Conservation (phyloP, 805 yeast genomes). For the Cyberlindnera sargentensis region DNA sequence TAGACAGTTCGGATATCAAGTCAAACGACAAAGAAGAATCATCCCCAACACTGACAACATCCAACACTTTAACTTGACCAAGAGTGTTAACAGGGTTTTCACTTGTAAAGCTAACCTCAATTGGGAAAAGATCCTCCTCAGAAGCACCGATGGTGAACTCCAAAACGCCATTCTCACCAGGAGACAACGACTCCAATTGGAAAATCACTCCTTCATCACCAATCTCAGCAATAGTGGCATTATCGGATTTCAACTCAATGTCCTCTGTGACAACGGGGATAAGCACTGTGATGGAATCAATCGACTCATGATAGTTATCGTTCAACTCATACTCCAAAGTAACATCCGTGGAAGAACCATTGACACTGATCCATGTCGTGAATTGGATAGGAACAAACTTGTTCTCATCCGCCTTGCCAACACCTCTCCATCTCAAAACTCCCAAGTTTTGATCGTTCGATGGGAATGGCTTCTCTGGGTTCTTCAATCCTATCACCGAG, state of each 20-base stretch:
- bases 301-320: conserved; percentile 35
- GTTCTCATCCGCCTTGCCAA: conserved; percentile 53
- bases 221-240: conserved; percentile 49
- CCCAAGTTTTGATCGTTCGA: conserved; percentile 85
- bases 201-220: conserved; percentile 68
- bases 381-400: conserved; percentile 57
- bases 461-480: conserved; percentile 77
- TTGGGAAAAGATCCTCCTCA: conserved; percentile 87
- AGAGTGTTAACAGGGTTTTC: conserved; percentile 44
- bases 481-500: conserved; percentile 65
- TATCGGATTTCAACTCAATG: conserved; percentile 43
- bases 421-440: conserved; percentile 87
- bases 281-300: conserved; percentile 47
- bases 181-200: conserved; percentile 46
- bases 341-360: conserved; percentile 56
- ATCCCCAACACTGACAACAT: conserved; percentile 43
- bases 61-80: conserved; percentile 59
- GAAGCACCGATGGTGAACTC: conserved; percentile 71
- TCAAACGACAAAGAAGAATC: conserved; percentile 65
- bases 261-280: conserved; percentile 64
- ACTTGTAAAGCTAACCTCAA: conserved; percentile 57
- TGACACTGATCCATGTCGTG: conserved; percentile 77
- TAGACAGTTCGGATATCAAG: conserved; percentile 46
- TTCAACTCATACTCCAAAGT: conserved; percentile 85
- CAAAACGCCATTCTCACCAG: conserved; percentile 61